phyloP scores from a whole-genome alignment of 2,329 filamentous ascomycete genomes.

The Alternaria consortialis region DNA sequence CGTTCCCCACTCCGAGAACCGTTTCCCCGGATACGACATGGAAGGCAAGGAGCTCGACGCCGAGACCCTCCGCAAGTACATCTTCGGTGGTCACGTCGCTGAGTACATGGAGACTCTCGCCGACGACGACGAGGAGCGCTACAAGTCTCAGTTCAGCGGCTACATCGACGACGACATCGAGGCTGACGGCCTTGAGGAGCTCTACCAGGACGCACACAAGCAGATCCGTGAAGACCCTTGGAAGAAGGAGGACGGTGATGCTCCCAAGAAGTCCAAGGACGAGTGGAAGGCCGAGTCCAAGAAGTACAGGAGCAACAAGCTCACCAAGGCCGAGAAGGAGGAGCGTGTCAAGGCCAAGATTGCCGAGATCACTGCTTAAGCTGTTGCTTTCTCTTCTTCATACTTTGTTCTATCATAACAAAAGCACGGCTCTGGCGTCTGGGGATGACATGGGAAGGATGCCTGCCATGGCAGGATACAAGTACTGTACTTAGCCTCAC shows the following conservation, averaged over 20 bases:
- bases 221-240: constrained; percentile 97
- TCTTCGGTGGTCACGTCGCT: constrained; percentile 96
- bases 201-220: constrained; percentile 94
- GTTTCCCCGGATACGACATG: constrained; percentile 98
- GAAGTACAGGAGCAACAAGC: constrained; percentile 83
- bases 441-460: constrained; percentile 44
- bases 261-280: constrained; percentile 93
- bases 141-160: constrained; percentile 96
- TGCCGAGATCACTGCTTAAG: constrained; percentile 72
- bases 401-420: constrained; percentile 40
- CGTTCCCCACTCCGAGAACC: constrained; percentile 98
- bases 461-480: constrained; percentile 36
- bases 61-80: constrained; percentile 98
- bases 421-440: constrained; percentile 50
- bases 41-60: constrained; percentile 98
- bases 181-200: constrained; percentile 95
- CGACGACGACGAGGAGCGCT: constrained; percentile 99
- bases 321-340: constrained; percentile 83
- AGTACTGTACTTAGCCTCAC: constrained; percentile 42
- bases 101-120: constrained; percentile 99
- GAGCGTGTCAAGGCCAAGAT: constrained; percentile 90
- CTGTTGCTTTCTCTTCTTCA: constrained; percentile 24
- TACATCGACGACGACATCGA: constrained; percentile 98
- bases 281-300: constrained; percentile 95
- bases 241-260: constrained; percentile 83